phyloP scores from a whole-genome alignment of 768 basidiomycete species.

The Amanita pallidorosea region DNA sequence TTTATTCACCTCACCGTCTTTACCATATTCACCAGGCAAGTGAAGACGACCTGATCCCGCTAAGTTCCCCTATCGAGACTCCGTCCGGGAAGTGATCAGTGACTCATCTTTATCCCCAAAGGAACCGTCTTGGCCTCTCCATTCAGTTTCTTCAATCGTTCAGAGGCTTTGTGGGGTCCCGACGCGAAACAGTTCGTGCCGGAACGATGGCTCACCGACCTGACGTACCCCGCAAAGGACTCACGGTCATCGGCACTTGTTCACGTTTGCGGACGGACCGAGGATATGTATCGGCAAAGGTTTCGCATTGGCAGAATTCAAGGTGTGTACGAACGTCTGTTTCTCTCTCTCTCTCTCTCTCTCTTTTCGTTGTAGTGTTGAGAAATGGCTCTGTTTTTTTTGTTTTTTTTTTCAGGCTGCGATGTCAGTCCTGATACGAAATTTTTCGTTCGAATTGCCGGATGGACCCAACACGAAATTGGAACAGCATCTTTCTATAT shows the following conservation, averaged over 20 bases:
- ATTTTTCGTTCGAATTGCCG: conserved; percentile 28
- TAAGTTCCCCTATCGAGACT: conserved; percentile 19
- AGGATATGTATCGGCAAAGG: conserved; percentile 32
- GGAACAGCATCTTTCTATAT: conserved; percentile 21
- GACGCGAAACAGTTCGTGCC: conserved; percentile 34
- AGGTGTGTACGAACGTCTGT: neutral
- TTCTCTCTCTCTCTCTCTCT: too few species aligned
- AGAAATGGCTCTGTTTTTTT: neutral
- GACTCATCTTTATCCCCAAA: conserved; percentile 24
- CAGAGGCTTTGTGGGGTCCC: conserved; percentile 30
- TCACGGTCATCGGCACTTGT: conserved; percentile 26
- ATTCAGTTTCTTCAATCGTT: conserved; percentile 27
- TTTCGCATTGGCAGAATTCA: conserved; percentile 19
- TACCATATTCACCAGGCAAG: conserved; percentile 15
- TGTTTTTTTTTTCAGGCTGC: conserved; percentile 19
- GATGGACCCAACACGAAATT: conserved; percentile 29
- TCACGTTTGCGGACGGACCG: conserved; percentile 35
- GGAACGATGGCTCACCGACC: conserved; percentile 28
- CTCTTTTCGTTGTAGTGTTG: too few species aligned
- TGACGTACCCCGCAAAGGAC: conserved; percentile 15
- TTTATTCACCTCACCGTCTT: neutral
- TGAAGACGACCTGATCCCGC: conserved; percentile 26
- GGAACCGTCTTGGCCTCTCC: conserved; percentile 28
- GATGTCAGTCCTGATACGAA: conserved; percentile 31
- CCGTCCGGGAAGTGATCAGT: conserved; percentile 16